Percentiles rank a stretch among this genome's conserved stretches.
These are phyloP conservation scores for Trametes cingulata DNA, from an alignment of 768 basidiomycete genomes.

Conservation along the genomic window DNA sequence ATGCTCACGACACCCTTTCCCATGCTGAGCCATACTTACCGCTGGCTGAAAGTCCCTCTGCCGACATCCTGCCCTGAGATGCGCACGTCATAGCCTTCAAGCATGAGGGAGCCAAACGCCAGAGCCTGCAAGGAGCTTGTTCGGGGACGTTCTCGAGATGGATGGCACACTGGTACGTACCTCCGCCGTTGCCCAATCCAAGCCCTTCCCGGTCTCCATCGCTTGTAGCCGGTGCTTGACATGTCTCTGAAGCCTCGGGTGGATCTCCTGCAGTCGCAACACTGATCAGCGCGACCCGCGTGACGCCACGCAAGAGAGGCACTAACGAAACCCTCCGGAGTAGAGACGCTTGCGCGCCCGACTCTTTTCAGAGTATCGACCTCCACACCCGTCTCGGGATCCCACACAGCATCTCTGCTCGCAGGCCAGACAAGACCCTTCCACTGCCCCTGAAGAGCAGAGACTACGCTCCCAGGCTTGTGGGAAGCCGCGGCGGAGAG, in stretches of 20 bases:
- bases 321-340: conserved; percentile 66
- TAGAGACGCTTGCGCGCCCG: conserved; percentile 67
- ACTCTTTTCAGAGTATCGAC: conserved; percentile 52
- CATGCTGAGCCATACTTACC: conserved; percentile 37
- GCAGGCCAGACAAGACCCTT: conserved; percentile 57
- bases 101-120: conserved; percentile 85
- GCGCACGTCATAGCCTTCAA: conserved; percentile 79
- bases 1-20: neutral
- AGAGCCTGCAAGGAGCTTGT: conserved; percentile 54
- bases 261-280: conserved; percentile 58
- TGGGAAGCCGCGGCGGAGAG: conserved; percentile 51
- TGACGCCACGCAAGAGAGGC: neutral
- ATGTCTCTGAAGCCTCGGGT: conserved; percentile 76
- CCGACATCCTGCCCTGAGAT: conserved; percentile 95
- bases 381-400: conserved; percentile 71
- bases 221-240: conserved; percentile 74
- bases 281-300: neutral
- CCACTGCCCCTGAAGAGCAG: conserved; percentile 73
- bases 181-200: conserved; percentile 93
- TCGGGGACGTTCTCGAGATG: neutral
- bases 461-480: conserved; percentile 49
- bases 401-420: conserved; percentile 47
- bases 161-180: conserved; percentile 37
- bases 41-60: conserved; percentile 84
- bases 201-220: conserved; percentile 63